Evolutionary conservation across 192 early-diverging fungal genomes (phyloP).

Genomic region (Mortierella claussenii): DNA sequence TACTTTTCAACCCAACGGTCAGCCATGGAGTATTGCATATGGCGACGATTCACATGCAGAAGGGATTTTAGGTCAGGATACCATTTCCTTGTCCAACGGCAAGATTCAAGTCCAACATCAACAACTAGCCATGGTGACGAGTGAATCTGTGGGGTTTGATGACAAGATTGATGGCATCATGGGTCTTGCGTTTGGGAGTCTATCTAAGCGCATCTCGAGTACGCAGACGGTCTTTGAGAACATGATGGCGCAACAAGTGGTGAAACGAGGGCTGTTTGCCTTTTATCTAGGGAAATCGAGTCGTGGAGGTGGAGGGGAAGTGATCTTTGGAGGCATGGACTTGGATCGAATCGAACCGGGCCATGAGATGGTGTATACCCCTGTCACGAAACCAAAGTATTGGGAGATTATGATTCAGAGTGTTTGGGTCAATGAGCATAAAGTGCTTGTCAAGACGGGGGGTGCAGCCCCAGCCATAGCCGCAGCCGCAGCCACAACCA

Average conservation of each 20-base stretch:
- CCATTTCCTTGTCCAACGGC: slow-evolving; percentile 64
- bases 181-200: slow-evolving; percentile 68
- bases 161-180: slow-evolving; percentile 72
- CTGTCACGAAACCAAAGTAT: slow-evolving; percentile 62
- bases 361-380: slow-evolving; percentile 4
- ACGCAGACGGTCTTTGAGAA: slow-evolving; percentile 64
- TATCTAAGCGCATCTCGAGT: slow-evolving; percentile 33
- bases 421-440: slow-evolving; percentile 25
- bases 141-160: slow-evolving; percentile 62
- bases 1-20: slow-evolving; percentile 10
- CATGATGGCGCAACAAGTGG: slow-evolving; percentile 63
- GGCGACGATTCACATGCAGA: slow-evolving; percentile 67
- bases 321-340: slow-evolving; percentile 43
- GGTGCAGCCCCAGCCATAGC: background rate
- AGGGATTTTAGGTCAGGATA: slow-evolving; percentile 57
- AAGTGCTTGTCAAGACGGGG: background rate
- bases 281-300: slow-evolving; percentile 65
- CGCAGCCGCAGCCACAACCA: background rate
- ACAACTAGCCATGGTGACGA: slow-evolving; percentile 68
- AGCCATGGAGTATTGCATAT: slow-evolving; percentile 69
- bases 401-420: slow-evolving; percentile 61
- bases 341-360: background rate
- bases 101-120: slow-evolving; percentile 63
- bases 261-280: slow-evolving; percentile 65
- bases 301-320: slow-evolving; percentile 46